Conservation (phyloP, 768 basidiomycete genomes). For the Panellus pusillus region DNA sequence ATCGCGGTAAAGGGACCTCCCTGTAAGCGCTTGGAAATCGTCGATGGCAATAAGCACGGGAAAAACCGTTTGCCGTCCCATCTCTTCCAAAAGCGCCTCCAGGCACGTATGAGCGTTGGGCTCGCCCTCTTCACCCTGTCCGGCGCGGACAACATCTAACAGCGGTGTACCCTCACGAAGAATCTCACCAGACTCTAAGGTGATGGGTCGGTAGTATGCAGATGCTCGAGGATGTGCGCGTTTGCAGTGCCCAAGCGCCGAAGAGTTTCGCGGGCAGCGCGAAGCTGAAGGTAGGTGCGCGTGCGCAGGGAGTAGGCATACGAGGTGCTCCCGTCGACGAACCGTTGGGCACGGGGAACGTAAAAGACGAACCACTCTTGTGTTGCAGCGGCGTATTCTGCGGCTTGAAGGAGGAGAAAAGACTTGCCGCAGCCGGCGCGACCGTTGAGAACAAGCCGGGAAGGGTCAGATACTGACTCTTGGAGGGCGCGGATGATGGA, state of each 20-base stretch:
- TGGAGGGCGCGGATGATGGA: constrained; percentile 1
- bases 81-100: constrained; percentile 54
- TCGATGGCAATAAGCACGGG: constrained; percentile 86
- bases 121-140: constrained; percentile 46
- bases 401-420: constrained; percentile 72
- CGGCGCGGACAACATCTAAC: constrained; percentile 56
- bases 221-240: constrained; percentile 35
- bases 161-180: constrained; percentile 51
- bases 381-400: constrained; percentile 56
- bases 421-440: constrained; percentile 80
- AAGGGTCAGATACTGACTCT: constrained; percentile 14
- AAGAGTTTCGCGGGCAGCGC: constrained; percentile 61
- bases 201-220: constrained; percentile 44
- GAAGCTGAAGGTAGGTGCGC: constrained; percentile 74
- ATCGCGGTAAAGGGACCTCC: constrained; percentile 66
- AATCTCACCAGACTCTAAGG: constrained; percentile 43
- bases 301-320: constrained; percentile 76
- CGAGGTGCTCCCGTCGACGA: constrained; percentile 74
- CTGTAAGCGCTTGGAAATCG: constrained; percentile 83
- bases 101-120: constrained; percentile 55
- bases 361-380: constrained; percentile 84
- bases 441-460: constrained; percentile 55
- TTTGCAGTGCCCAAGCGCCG: constrained; percentile 66
- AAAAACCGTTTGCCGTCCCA: constrained; percentile 68
- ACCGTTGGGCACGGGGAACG: constrained; percentile 54